Conservation (phyloP, 2,329 filamentous ascomycete species). For the Beauveria sp. region DNA sequence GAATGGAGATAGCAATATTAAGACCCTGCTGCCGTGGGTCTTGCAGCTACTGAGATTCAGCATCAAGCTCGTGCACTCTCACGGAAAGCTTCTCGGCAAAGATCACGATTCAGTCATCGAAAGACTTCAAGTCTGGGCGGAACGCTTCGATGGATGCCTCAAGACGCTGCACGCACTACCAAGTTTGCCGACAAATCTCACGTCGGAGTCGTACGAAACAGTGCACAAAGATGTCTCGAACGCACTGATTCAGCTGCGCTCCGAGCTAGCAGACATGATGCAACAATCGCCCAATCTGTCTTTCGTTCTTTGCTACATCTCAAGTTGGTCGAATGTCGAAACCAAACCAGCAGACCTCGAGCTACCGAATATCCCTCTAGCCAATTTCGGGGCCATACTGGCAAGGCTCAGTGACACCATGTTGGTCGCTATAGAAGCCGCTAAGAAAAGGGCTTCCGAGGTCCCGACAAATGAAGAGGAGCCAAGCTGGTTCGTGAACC, state of each 20-base stretch:
- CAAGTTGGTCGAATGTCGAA: constrained; percentile 50
- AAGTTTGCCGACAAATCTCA: constrained; percentile 44
- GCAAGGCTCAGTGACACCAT: constrained; percentile 65
- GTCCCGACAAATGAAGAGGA: constrained; percentile 28
- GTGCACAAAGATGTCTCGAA: constrained; percentile 28
- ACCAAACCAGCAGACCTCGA: constrained; percentile 13
- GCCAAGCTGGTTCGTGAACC: constrained; percentile 27
- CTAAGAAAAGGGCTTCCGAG: constrained; percentile 47
- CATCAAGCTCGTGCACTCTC: constrained; percentile 54
- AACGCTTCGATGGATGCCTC: constrained; percentile 37
- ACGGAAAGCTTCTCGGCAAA: constrained; percentile 54
- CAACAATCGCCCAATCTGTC: constrained; percentile 46
- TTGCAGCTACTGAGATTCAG: constrained; percentile 58
- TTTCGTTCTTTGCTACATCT: constrained; percentile 60
- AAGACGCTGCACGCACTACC: constrained; percentile 34
- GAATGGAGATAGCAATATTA: constrained; percentile 19
- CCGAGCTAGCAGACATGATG: constrained; percentile 33
- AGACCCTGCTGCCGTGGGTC: constrained; percentile 48
- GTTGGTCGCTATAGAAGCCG: constrained; percentile 71
- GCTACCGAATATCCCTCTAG: constrained; percentile 18
- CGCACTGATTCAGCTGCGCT: constrained; percentile 30
- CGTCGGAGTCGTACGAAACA: constrained; percentile 28
- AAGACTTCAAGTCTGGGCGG: constrained; percentile 42
- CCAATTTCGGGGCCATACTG: constrained; percentile 49
- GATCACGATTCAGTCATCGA: constrained; percentile 38